Conservation (phyloP, 176 grass and related monocot genomes). For the Zizania latifolia region DNA sequence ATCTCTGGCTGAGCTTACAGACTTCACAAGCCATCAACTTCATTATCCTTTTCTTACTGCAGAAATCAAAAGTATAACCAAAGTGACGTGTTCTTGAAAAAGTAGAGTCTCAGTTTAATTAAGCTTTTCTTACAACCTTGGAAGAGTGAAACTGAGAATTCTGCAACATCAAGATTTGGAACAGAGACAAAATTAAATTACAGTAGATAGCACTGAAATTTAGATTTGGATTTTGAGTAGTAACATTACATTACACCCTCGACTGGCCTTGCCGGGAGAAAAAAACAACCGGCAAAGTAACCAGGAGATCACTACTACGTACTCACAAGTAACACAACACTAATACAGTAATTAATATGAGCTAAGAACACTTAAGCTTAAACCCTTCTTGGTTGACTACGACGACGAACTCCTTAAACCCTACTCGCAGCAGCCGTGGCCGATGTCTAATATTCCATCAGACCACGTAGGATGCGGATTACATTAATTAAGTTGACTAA, state of each 20-base stretch:
- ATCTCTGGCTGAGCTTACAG: background rate
- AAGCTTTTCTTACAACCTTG: too few relatives aligned
- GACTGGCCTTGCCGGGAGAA: slow-evolving; percentile 39
- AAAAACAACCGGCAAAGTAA: slow-evolving; percentile 62
- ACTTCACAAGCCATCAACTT: background rate
- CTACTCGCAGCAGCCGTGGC: slow-evolving; percentile 40
- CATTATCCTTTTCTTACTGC: background rate
- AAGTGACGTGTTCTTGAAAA: background rate
- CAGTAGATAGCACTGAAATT: background rate
- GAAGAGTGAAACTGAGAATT: background rate
- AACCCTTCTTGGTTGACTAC: slow-evolving; percentile 30
- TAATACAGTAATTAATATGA: slow-evolving; percentile 29
- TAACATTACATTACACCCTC: slow-evolving; percentile 40
- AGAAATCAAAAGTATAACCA: background rate
- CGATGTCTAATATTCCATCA: slow-evolving; percentile 96
- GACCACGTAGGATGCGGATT: slow-evolving; percentile 4
- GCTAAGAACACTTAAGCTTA: slow-evolving; percentile 28
- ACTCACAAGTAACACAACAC: too few relatives aligned
- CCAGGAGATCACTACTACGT: slow-evolving; percentile 30
- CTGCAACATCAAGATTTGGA: background rate
- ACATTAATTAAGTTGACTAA: background rate
- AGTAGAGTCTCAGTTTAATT: too few relatives aligned
- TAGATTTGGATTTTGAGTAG: slow-evolving; percentile 13
- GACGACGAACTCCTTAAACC: slow-evolving; percentile 44
- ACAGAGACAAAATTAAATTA: background rate